These are phyloP conservation scores for Boeremia exigua DNA, from an alignment of 2,329 filamentous ascomycete species.

Conservation along the genomic window DNA sequence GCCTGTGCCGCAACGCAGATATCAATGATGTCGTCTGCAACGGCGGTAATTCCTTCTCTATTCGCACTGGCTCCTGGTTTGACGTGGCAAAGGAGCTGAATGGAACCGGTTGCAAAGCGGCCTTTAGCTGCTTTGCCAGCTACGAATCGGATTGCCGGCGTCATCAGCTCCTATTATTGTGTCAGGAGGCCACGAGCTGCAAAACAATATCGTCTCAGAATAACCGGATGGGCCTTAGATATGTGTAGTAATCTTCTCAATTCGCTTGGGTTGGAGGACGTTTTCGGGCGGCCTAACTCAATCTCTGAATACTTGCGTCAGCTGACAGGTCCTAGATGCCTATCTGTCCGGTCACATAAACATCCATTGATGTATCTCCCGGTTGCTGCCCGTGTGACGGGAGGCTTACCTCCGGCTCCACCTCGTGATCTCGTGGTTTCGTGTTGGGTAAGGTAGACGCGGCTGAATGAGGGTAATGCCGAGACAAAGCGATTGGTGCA, in stretches of 20 bases:
- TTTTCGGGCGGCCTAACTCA: neutral
- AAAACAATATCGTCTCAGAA: too few species aligned
- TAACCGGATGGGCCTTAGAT: too few species aligned
- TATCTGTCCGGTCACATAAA: neutral
- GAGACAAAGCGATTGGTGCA: conserved; percentile 15
- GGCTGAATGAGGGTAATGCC: conserved; percentile 3
- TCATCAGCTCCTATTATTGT: neutral
- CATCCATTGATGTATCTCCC: neutral
- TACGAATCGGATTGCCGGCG: conserved; percentile 38
- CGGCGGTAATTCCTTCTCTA: conserved; percentile 65
- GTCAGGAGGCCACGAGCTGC: too few species aligned
- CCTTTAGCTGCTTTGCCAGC: conserved; percentile 30
- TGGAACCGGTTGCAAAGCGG: conserved; percentile 12
- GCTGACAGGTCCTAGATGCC: neutral
- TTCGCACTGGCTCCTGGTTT: conserved; percentile 69
- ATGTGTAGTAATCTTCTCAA: too few species aligned
- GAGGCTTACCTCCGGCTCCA: conserved; percentile 3
- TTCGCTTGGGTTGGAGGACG: too few species aligned
- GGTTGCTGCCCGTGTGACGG: neutral
- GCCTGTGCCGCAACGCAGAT: conserved; percentile 71
- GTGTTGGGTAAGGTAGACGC: neutral
- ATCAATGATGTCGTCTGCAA: conserved; percentile 65
- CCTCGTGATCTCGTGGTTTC: conserved; percentile 12
- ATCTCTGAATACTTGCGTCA: neutral
- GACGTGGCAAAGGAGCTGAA: conserved; percentile 70